Percentiles rank a stretch among this genome's conserved stretches.
phyloP scores from a whole-genome alignment of 805 yeast species.

The Tetrapisispora taiwanensis region DNA sequence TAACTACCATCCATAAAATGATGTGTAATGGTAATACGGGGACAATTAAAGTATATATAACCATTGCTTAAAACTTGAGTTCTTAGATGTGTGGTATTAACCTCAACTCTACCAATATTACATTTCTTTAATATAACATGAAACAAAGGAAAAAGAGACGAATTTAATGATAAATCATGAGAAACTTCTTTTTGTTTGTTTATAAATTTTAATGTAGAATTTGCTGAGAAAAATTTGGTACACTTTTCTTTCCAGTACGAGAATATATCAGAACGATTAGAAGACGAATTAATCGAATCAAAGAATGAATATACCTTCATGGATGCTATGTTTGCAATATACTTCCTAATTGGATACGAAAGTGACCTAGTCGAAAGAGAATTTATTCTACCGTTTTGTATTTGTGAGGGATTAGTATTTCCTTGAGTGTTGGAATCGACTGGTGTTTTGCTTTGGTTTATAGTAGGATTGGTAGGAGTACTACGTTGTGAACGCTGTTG shows the following conservation, averaged over 20 bases:
- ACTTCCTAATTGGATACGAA: slow-evolving; percentile 28
- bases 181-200: slow-evolving; percentile 38
- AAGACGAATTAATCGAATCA: slow-evolving; percentile 36
- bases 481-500: background rate
- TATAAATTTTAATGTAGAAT: slow-evolving; percentile 39
- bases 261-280: slow-evolving; percentile 35
- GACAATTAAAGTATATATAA: slow-evolving; percentile 43
- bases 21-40: slow-evolving; percentile 38
- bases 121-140: slow-evolving; percentile 40
- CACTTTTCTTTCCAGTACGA: slow-evolving; percentile 42
- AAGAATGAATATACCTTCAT: slow-evolving; percentile 41
- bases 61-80: slow-evolving; percentile 47
- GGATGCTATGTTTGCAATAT: slow-evolving; percentile 41
- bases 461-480: background rate
- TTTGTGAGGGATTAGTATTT: background rate
- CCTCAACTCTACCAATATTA: slow-evolving; percentile 43
- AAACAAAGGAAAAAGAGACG: slow-evolving; percentile 24
- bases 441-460: background rate
- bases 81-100: slow-evolving; percentile 38
- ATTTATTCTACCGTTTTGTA: background rate
- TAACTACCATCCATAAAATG: slow-evolving; percentile 63
- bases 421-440: background rate
- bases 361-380: slow-evolving; percentile 5
- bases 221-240: slow-evolving; percentile 43
- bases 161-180: slow-evolving; percentile 49